These are phyloP conservation scores for Leccinum imitatum DNA, from an alignment of 768 basidiomycete genomes.

Conservation along the genomic window DNA sequence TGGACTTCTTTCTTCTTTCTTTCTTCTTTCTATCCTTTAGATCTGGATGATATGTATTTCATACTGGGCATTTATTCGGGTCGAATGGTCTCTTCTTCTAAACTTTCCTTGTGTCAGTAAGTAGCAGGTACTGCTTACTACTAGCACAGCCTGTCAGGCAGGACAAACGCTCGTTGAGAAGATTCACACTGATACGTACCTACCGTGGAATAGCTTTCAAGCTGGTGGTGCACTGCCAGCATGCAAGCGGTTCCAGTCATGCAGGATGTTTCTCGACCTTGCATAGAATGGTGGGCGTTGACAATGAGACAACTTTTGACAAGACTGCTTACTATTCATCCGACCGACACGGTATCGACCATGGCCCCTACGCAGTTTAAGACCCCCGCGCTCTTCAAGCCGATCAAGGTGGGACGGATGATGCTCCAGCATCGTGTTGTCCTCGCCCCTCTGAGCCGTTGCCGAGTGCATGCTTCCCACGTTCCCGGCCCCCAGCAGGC, in stretches of 20 bases:
- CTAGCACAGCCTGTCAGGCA: background rate
- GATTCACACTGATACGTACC: background rate
- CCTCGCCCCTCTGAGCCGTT: background rate
- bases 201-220: background rate
- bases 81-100: background rate
- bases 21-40: background rate
- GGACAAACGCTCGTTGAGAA: background rate
- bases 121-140: background rate
- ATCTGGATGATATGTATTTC: constrained; percentile 4
- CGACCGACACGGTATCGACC: background rate
- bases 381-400: background rate
- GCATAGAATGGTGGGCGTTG: too few species aligned
- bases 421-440: background rate
- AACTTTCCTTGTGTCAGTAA: background rate
- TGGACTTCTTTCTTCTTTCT: background rate
- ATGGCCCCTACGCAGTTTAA: background rate
- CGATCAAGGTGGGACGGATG: background rate
- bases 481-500: background rate
- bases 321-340: background rate
- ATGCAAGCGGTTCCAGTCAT: background rate
- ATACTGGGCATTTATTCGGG: constrained; percentile 1
- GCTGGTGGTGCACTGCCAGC: background rate
- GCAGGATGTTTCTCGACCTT: too few species aligned
- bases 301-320: too few species aligned
- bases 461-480: background rate